Evolutionary conservation across 768 basidiomycete species (phyloP).

Genomic region (Pulveroboletus sp.): DNA sequence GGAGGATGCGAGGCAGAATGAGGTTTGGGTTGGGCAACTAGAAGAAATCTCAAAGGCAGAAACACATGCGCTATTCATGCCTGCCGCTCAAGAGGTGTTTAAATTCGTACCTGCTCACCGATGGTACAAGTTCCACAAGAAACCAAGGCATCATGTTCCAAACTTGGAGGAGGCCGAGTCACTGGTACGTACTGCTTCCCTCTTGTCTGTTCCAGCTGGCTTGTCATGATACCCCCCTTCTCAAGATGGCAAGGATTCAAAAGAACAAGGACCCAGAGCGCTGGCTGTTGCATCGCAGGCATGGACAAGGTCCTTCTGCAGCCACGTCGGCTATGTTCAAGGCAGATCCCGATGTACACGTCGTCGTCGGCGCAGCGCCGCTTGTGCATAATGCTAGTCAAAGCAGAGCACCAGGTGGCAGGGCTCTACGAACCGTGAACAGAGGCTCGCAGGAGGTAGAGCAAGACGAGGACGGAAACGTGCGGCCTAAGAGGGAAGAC

Average conservation of each 20-base stretch:
- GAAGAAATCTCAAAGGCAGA: constrained; percentile 70
- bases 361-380: constrained; percentile 38
- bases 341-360: constrained; percentile 49
- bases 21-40: constrained; percentile 78
- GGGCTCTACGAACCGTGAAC: constrained; percentile 63
- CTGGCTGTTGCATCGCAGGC: constrained; percentile 61
- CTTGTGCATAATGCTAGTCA: constrained; percentile 47
- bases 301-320: constrained; percentile 54
- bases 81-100: constrained; percentile 74
- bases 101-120: constrained; percentile 84
- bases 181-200: constrained; percentile 41
- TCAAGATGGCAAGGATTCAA: constrained; percentile 40
- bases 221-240: background rate
- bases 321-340: constrained; percentile 69
- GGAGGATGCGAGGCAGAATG: constrained; percentile 68
- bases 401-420: constrained; percentile 66
- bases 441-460: constrained; percentile 56
- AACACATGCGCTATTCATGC: constrained; percentile 81
- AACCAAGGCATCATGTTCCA: constrained; percentile 67
- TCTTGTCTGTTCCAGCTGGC: background rate
- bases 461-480: constrained; percentile 62
- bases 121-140: constrained; percentile 93
- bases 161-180: constrained; percentile 64
- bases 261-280: constrained; percentile 74
- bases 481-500: constrained; percentile 51